Base-by-base conservation (phyloP, 176 grass and related monocot genomes). In the Carex kokanica region DNA sequence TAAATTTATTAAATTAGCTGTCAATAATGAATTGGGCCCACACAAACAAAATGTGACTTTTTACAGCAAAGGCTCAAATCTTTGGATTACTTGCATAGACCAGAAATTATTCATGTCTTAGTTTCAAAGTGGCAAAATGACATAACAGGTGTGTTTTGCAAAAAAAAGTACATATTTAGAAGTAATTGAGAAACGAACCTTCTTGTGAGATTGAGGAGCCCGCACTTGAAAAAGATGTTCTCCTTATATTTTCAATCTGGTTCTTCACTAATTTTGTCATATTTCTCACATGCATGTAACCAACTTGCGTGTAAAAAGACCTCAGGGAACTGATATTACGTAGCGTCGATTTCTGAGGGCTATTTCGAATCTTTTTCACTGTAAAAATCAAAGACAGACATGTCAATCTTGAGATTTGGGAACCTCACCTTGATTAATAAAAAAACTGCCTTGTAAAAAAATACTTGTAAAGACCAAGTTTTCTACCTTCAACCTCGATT, bases 401-500 rank as follows among this genome's bases (percentile, higher is more conserved):
- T 64, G 16, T 84, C 64, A 68, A 3, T 12, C 23, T 74, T 31
- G 74, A 69, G 18, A 74, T 67, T 78, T 4, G 0, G 85, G 73
- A 81, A 43, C n/a, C 14, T n/a, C 38, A 74, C 43, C 17, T 6
- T 32, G 74, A 68, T 74, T 78, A 25, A 53, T 77, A n/a, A 69
- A 88, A 81, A 53, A 36, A 36, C 32, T 8, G 0, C 64, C 16
- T 55, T 78, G 45, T 49, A 49, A 49, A 49, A 43, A 49, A 43
- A 49, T 49, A 49, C 29, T 71, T 71, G 6, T 4, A 74, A 75
- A 16, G 47, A 54, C 43, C 16, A 80, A 38, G 65, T 67, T 8
- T 69, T 38, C 78, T 94, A 98, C 95, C 95, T 98, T 98, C 95
- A 6, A 95, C 64, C 78, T 98, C 92, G 79, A 95, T 75, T 88